Evolutionary conservation across 495 filamentous ascomycete species (phyloP), one percentile per base, ranked within the genome.

Genomic region (Tricharina praecox): DNA sequence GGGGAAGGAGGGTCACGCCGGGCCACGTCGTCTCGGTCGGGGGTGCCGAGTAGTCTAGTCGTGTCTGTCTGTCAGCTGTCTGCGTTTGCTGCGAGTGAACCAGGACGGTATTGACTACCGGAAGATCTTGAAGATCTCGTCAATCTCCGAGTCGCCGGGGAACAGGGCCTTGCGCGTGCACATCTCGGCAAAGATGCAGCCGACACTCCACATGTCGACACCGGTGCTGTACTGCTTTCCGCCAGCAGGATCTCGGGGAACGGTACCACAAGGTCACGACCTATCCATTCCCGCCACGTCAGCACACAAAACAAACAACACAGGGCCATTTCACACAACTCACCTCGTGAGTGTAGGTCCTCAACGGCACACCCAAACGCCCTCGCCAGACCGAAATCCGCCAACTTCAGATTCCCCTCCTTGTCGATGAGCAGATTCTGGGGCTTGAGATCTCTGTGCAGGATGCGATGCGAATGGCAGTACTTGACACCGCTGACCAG

Each of bases 71-170:
- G 15, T 20, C 54, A 26, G 25, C 23, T 46, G 34, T 49, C 49
- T 52, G 42, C 21, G 10, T 10, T 11, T 25, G 10, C 4, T 7
- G 20, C 18, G 16, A 21, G 15, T 4, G 20, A 24, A 20, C 5
- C 7, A n/a, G 20, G 2, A n/a, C 15, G 3, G 19, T n/a, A 10
- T 8, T 19, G 18, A 7, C 5, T 34, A 90, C 85, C 79, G 74
- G 77, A 99, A 99, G 55, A 96, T 99, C 67, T 93, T 96, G 72
- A 96, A 96, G 56, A 99, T 96, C 68, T 99, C 92, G 56, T 99
- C 90, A 65, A 99, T 96, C 63, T 99, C 90, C 1, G 86, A 94
- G 63, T 99, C 92, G 30, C 90, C 90, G 21, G 90, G 90, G 72
- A 99, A 96, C 10, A 96, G 68, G 4, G 90, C 87, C 66, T 95